Base-by-base conservation (phyloP, 441 rosid species). In the Aleurites moluccanus region DNA sequence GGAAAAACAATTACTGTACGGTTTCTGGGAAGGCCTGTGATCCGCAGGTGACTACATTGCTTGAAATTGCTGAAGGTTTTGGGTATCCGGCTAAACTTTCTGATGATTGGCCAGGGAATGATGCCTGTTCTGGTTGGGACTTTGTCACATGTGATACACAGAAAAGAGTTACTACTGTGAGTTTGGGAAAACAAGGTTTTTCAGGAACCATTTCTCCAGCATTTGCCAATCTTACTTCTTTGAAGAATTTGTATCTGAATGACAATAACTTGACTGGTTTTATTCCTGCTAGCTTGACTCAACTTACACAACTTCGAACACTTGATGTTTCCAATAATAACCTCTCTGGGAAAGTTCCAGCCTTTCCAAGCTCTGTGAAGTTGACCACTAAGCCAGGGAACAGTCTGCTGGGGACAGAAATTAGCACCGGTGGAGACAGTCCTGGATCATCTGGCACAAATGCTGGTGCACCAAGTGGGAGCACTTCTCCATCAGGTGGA, bases 311-410 rank as follows among this genome's bases (percentile, higher is more conserved):
- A 44, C 75, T 92, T 61, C 81, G 74, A 80, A 35, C 57, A 50
- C 82, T 92, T 69, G 88, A 92, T 77, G 90, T 92, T 15, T 84
- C 96, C 0, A 88, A 88, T 64, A 92, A 92, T 76, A 86, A 92
- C 76, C 88, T 92, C 61, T 81, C 66, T 6, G 98, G 98, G 1
- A 75, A 28, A 5, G 67, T 88, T 47, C 97, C 94, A 0, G 4
- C 16, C 15, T 90, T 91, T 68, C 74, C 86, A 0, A 10, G 40
- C 11, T 16, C 73, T 0, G 87, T 90, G 66, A 89, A 83, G 82
- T 78, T 90, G 42, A 64, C 1, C 10, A 50, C 80, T 56, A 52
- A 60, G 3, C 88, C 88, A 0, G 97, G 97, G 15, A 93, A 93
- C 71, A 45, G 79, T 73, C 73, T 85, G 28, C 73, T 93, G 8